A percentile compares a stretch with the other conserved stretches of the same genome.
Conservation (phyloP, 257 asterid species). For the Perilla frutescens region DNA sequence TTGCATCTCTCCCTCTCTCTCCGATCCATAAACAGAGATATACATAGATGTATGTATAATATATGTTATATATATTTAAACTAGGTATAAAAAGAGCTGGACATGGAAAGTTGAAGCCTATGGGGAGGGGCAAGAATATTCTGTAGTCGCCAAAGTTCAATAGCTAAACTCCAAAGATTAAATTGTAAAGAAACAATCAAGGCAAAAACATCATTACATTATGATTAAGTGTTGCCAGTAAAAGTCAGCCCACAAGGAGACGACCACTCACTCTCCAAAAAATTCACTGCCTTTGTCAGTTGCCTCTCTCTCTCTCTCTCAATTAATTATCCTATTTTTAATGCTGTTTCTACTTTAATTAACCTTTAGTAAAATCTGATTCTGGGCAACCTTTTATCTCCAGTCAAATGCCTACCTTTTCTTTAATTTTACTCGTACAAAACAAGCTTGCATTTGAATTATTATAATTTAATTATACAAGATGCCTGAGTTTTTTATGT, state of each 20-base stretch:
- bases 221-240: constrained; percentile 62
- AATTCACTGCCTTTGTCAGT: constrained; percentile 88
- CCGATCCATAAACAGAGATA: neutral
- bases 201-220: constrained; percentile 75
- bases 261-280: constrained; percentile 72
- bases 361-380: neutral
- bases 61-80: too few species aligned
- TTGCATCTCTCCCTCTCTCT: neutral
- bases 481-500: neutral
- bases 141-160: constrained; percentile 68
- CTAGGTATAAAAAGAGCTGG: constrained; percentile 45
- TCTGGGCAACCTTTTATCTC: neutral
- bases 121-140: constrained; percentile 71
- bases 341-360: neutral
- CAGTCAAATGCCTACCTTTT: constrained; percentile 12
- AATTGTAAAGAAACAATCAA: constrained; percentile 55
- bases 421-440: neutral
- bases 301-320: constrained; percentile 26
- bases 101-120: constrained; percentile 67
- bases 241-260: constrained; percentile 86
- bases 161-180: constrained; percentile 72
- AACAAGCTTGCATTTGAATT: neutral
- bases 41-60: too few species aligned
- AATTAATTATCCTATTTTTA: neutral
- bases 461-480: neutral